phyloP scores from a whole-genome alignment of 345 rosid genomes.

The Boechera retrofracta region DNA sequence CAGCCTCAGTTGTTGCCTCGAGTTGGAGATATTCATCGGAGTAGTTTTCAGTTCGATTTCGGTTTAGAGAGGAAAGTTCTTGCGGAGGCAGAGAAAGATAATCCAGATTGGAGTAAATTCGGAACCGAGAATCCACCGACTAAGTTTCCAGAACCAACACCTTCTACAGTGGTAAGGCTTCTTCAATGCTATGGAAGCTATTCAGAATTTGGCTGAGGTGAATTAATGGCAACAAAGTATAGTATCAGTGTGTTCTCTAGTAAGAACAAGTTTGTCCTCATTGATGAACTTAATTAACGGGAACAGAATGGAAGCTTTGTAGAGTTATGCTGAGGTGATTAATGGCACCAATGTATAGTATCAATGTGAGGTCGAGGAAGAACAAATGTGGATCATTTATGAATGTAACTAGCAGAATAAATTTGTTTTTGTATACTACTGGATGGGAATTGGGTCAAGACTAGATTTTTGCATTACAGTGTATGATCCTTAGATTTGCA shows the following conservation, averaged over 20 bases:
- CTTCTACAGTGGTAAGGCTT: slow-evolving; percentile 55
- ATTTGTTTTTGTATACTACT: neutral
- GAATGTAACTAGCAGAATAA: too few relatives aligned
- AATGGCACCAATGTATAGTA: slow-evolving; percentile 1
- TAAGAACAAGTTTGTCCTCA: slow-evolving; percentile 2
- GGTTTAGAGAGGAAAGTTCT: slow-evolving; percentile 70
- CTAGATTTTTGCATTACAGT: neutral
- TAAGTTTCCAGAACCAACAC: slow-evolving; percentile 51
- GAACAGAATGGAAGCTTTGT: neutral
- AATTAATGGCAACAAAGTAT: neutral
- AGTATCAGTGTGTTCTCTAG: neutral
- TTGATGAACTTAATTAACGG: neutral
- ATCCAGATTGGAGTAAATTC: slow-evolving; percentile 71
- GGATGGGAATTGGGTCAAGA: neutral
- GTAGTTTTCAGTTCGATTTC: slow-evolving; percentile 83
- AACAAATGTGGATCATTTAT: slow-evolving; percentile 9
- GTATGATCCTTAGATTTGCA: slow-evolving; percentile 8
- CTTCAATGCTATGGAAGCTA: neutral
- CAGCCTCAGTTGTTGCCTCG: slow-evolving; percentile 73
- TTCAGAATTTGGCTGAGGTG: neutral
- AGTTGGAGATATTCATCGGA: slow-evolving; percentile 70
- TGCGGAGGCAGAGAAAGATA: slow-evolving; percentile 77
- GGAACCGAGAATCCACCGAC: slow-evolving; percentile 66
- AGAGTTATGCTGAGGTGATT: neutral
- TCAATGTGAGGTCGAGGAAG: neutral